These are phyloP conservation scores for Pseudopithomyces chartarum DNA, from an alignment of 2,329 filamentous ascomycete species.

Conservation along the genomic window DNA sequence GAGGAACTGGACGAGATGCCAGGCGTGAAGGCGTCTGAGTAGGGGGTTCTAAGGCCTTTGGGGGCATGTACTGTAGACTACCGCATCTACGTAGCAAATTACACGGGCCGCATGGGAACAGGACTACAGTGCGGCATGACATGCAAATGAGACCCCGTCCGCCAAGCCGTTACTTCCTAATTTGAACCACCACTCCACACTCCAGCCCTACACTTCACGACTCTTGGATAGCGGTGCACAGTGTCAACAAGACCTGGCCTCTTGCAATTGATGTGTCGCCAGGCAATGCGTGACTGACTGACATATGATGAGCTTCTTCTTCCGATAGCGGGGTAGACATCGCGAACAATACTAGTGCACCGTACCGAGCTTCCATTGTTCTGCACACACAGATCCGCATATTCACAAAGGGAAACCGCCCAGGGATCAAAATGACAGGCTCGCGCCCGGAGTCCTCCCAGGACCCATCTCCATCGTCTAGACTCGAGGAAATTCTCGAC, in stretches of 20 bases:
- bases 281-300: background rate
- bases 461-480: slow-evolving; percentile 23
- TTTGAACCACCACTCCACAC: background rate
- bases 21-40: slow-evolving; percentile 43
- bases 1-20: slow-evolving; percentile 44
- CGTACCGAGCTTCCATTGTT: slow-evolving; percentile 28
- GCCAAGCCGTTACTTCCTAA: slow-evolving; percentile 1
- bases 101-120: background rate
- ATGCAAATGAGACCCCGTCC: background rate
- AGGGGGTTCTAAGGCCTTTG: background rate
- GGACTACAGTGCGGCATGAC: background rate
- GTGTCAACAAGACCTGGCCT: background rate
- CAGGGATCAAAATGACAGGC: slow-evolving; percentile 31
- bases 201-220: background rate
- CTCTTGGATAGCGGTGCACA: background rate
- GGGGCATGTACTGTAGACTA: background rate
- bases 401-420: slow-evolving; percentile 9
- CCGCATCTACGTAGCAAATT: background rate
- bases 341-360: slow-evolving; percentile 37
- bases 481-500: slow-evolving; percentile 34
- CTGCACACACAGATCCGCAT: slow-evolving; percentile 23
- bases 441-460: slow-evolving; percentile 24
- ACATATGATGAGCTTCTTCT: slow-evolving; percentile 13
- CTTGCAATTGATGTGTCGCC: background rate
- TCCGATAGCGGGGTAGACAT: slow-evolving; percentile 14